These are phyloP conservation scores for Aegilops longissima DNA, from an alignment of 176 grass and related monocot genomes.

Conservation along the genomic window DNA sequence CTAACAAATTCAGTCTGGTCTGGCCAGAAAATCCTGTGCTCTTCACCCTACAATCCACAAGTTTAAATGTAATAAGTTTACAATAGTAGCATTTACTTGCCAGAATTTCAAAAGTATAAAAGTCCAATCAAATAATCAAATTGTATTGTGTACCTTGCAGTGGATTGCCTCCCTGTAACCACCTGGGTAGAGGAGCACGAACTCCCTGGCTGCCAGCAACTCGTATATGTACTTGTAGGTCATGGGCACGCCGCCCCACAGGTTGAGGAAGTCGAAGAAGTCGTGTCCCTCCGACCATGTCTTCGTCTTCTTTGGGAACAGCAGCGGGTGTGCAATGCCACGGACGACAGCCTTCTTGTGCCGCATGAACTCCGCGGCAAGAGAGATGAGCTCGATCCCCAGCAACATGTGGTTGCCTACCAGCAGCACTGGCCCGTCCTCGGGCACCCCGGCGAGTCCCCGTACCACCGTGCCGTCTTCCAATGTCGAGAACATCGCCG, in stretches of 20 bases:
- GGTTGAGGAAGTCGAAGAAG: slow-evolving; percentile 65
- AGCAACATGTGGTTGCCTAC: slow-evolving; percentile 81
- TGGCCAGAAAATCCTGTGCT: slow-evolving; percentile 65
- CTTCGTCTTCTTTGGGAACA: slow-evolving; percentile 42
- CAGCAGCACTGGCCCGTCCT: slow-evolving; percentile 55
- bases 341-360: slow-evolving; percentile 43
- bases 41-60: slow-evolving; percentile 43
- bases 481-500: slow-evolving; percentile 67
- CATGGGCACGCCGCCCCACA: slow-evolving; percentile 62
- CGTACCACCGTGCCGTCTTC: slow-evolving; percentile 44
- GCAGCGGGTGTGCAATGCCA: slow-evolving; percentile 53
- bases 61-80: no score
- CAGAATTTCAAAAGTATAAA: background rate
- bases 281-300: slow-evolving; percentile 50
- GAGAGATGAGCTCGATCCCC: slow-evolving; percentile 66
- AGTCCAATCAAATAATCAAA: background rate
- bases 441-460: slow-evolving; percentile 52
- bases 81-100: no score
- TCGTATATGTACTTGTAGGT: slow-evolving; percentile 46
- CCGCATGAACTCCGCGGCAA: slow-evolving; percentile 46
- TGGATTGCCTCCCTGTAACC: slow-evolving; percentile 70
- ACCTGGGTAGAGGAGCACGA: slow-evolving; percentile 68
- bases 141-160: slow-evolving; percentile 44
- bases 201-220: slow-evolving; percentile 49
- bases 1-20: slow-evolving; percentile 56